Base-by-base conservation (phyloP, 1,284 basidiomycete species). In the Ceratorhiza oryzae-sativae region DNA sequence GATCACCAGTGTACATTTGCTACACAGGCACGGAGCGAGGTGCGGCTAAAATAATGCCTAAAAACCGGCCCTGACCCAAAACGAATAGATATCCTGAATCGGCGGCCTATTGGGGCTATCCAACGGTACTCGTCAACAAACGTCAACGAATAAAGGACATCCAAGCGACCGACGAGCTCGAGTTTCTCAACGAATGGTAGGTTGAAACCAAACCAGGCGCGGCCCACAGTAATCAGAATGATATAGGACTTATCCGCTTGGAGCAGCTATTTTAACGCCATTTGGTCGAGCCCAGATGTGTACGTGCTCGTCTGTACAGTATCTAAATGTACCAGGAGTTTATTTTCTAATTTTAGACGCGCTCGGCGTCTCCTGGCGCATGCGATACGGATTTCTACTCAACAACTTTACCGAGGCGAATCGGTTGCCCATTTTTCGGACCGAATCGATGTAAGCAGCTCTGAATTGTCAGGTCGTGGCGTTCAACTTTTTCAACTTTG, bases 351-450 rank as follows among this genome's bases (percentile, higher is more conserved):
- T 10, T 30, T n/a, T 39, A 75, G 75, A 72, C 42, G 75, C 74
- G 39, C 71, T 76, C 32, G 75, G 72, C 15, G 71, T 71, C 0
- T 61, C 60, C 6, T 18, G 65, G 27, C 71, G 77, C 49, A 73
- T 78, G 51, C 77, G 77, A 49, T 78, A 78, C 53, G 77, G 77
- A 1, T 76, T 75, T 65, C 68, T 78, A 12, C 75, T 78, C 15
- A 62, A 92, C 86, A 90, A 93, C 77, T 95, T 95, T 77, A 92
- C 90, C 5, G 83, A 87, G 68, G 79, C 84, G 20, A 86, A 89
- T 75, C 87, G 85, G 4, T 82, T 93, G 51, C 92, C 94, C 5
- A 91, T 95, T 12, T 94, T 96, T 82, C 88, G 95, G 56, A 95
- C 94, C 0, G 92, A 92, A 80, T 93, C 92, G 2, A 90, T 94